phyloP scores from a whole-genome alignment of 345 rosid species.

The Gossypium herbaceum region DNA sequence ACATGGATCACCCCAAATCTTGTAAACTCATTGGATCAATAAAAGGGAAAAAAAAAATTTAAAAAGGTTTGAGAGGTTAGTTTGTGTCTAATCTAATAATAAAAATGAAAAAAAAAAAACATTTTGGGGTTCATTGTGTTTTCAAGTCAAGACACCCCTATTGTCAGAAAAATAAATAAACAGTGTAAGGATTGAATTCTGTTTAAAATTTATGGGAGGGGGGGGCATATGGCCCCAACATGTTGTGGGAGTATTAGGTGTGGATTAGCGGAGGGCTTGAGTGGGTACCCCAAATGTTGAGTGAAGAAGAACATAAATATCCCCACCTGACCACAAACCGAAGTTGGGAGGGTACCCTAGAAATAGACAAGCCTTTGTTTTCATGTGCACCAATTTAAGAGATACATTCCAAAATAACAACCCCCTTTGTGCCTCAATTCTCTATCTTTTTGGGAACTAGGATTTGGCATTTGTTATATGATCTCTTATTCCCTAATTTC shows the following conservation, averaged over 20 bases:
- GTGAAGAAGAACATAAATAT: constrained; percentile 45
- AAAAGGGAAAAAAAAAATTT: background rate
- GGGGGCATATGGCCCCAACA: constrained; percentile 51
- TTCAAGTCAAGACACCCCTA: background rate
- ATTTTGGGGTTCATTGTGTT: constrained; percentile 6
- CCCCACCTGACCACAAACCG: constrained; percentile 46
- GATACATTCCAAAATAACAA: constrained; percentile 59
- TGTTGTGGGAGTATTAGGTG: constrained; percentile 71
- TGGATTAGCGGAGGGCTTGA: constrained; percentile 41
- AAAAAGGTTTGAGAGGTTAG: background rate
- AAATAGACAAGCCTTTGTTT: constrained; percentile 62
- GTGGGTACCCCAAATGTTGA: constrained; percentile 53
- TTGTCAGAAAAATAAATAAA: background rate
- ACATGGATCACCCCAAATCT: background rate
- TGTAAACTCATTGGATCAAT: constrained; percentile 1
- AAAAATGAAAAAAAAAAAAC: background rate
- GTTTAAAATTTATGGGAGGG: constrained; percentile 23
- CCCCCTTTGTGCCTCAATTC: constrained; percentile 25
- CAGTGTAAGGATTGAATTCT: constrained; percentile 16
- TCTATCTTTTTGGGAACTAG: too few species aligned
- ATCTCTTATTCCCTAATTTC: background rate
- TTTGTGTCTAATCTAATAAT: constrained; percentile 8
- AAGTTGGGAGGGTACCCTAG: constrained; percentile 36
- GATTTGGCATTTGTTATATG: background rate
- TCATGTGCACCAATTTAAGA: constrained; percentile 77